phyloP scores from a whole-genome alignment of 768 basidiomycete species.

The Imleria badia region DNA sequence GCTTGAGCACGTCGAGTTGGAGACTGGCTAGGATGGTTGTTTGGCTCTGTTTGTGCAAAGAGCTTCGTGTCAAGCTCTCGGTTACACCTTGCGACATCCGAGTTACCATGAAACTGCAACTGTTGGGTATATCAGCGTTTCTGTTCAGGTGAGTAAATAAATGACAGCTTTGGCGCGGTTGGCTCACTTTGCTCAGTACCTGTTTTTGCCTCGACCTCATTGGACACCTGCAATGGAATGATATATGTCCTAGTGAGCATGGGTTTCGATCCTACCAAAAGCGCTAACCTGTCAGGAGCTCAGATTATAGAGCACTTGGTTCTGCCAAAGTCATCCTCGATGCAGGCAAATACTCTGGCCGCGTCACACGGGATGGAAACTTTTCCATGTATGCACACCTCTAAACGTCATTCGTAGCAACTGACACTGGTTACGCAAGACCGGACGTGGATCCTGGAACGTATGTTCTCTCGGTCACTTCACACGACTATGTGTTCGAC shows the following conservation, averaged over 20 bases:
- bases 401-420: not conserved
- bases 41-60: conserved; percentile 25
- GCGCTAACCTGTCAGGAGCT: conserved; percentile 15
- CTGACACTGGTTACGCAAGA: conserved; percentile 38
- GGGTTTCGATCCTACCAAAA: conserved; percentile 7
- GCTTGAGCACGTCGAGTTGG: not conserved
- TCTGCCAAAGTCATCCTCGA: conserved; percentile 61
- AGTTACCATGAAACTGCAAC: conserved; percentile 17
- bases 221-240: conserved; percentile 71
- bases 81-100: not conserved
- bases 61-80: not conserved
- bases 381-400: conserved; percentile 61
- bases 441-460: conserved; percentile 66
- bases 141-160: conserved; percentile 14
- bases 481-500: conserved; percentile 71
- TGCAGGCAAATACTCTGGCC: conserved; percentile 51
- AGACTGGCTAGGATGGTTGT: conserved; percentile 12
- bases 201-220: conserved; percentile 52
- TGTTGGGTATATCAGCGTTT: conserved; percentile 7
- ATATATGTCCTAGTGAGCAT: conserved; percentile 57
- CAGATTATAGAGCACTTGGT: conserved; percentile 45
- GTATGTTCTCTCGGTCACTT: conserved; percentile 64
- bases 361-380: conserved; percentile 54
- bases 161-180: not conserved
- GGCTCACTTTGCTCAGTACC: conserved; percentile 9